Evolutionary conservation across 2,329 filamentous ascomycete genomes (phyloP), one percentile per base, ranked within the genome.

Genomic region (Hypocreales sp.): DNA sequence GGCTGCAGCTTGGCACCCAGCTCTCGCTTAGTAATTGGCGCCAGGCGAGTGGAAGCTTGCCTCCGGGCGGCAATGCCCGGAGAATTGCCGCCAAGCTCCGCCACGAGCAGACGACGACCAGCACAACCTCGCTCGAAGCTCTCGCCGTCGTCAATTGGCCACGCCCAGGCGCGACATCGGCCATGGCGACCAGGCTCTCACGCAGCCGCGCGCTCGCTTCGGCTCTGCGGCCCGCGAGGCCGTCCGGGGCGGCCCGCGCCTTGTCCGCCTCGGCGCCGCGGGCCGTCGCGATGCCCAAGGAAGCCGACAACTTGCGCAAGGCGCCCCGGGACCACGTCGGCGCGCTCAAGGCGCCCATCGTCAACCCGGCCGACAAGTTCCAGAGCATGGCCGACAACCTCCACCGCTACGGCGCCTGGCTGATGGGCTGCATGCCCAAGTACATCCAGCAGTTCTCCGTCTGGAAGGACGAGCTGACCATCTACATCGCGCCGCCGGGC

Each of bases 401-500:
- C 50, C 90, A 98, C 66, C 79, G 75, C 47, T 98, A 98, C 51
- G 90, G 90, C 46, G 75, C 92, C 49, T 98, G 93, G 70, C 62
- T 98, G 47, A 87, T 98, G 72, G 86, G 84, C 41, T 92, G 82
- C 56, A 60, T 98, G 48, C 92, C 90, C 45, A 95, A 94, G 66
- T 94, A 93, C 59, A 72, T 98, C 45, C 92, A 98, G 63, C 90
- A 98, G 61, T 95, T 95, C 63, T 92, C 86, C 9, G 87, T 98
- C 30, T 98, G 90, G 90, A 98, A 98, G 63, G 90, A 98, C 51
- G 90, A 98, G 59, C 73, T 98, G 50, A 84, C 79, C 43, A 82
- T 94, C 53, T 87, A 92, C 58, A 90, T 95, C 47, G 67, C 82
- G 25, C 90, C 90, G 2, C 61, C 79, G 20, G 90, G 83, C 40